Conservation (phyloP, 768 basidiomycete species). For the Psilocybe subaeruginosa region DNA sequence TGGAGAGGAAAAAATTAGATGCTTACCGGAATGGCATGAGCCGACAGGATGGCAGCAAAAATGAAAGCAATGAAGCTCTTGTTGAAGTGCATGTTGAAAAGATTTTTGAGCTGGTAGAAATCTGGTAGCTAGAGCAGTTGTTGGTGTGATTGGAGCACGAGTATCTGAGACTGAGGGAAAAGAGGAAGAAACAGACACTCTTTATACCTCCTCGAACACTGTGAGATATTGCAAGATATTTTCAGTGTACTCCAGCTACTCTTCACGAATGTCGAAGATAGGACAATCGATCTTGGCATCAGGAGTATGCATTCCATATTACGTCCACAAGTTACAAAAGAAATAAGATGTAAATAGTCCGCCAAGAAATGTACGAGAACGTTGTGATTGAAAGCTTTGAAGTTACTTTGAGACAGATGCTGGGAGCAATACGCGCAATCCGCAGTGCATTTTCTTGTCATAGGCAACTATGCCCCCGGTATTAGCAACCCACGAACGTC, state of each 20-base stretch:
- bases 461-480: background rate
- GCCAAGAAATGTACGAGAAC: conserved; percentile 16
- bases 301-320: conserved; percentile 1
- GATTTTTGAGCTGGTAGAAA: background rate
- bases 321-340: conserved; percentile 7
- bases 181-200: background rate
- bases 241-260: background rate
- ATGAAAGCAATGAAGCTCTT: conserved; percentile 36
- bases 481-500: background rate
- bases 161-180: conserved; percentile 15
- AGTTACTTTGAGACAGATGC: background rate
- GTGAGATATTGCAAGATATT: conserved; percentile 4
- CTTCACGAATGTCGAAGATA: background rate
- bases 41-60: conserved; percentile 33
- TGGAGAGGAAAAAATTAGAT: background rate
- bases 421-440: background rate
- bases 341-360: conserved; percentile 18
- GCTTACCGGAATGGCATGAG: conserved; percentile 33
- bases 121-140: background rate
- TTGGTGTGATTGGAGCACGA: conserved; percentile 1
- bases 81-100: conserved; percentile 35
- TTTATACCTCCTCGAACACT: conserved; percentile 17
- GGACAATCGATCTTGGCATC: conserved; percentile 18
- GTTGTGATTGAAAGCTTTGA: background rate
- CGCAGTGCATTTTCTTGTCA: background rate